Evolutionary conservation across 1,284 basidiomycete genomes (phyloP).

Genomic region (Trametes sp.): DNA sequence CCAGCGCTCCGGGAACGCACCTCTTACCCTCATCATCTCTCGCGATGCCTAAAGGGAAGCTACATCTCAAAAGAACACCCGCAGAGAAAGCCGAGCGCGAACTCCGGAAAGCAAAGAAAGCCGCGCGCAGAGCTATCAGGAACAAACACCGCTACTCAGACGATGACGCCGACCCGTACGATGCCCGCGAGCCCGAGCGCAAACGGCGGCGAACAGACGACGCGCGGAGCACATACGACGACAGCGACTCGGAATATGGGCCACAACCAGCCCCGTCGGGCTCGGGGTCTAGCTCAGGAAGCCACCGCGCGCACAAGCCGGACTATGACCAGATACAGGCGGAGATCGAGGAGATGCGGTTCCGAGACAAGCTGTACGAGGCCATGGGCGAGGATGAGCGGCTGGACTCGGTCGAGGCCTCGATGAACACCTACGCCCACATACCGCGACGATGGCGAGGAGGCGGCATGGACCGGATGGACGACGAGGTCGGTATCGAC

Average conservation of each 20-base stretch:
- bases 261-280: slow-evolving; percentile 36
- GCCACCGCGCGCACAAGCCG: slow-evolving; percentile 42
- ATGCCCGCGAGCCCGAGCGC: slow-evolving; percentile 1
- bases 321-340: slow-evolving; percentile 59
- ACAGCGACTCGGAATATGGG: slow-evolving; percentile 39
- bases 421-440: slow-evolving; percentile 71
- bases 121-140: slow-evolving; percentile 51
- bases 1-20: neutral
- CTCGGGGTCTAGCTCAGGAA: slow-evolving; percentile 16
- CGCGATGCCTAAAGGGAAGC: slow-evolving; percentile 49
- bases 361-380: slow-evolving; percentile 73
- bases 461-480: slow-evolving; percentile 44
- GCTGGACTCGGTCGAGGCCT: slow-evolving; percentile 66
- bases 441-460: slow-evolving; percentile 66
- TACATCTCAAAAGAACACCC: slow-evolving; percentile 75
- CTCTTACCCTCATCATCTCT: neutral
- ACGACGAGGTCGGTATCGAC: slow-evolving; percentile 63
- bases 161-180: slow-evolving; percentile 15
- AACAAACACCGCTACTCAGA: slow-evolving; percentile 22
- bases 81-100: slow-evolving; percentile 68
- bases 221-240: slow-evolving; percentile 8
- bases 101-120: slow-evolving; percentile 55
- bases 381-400: slow-evolving; percentile 76
- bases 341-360: slow-evolving; percentile 66
- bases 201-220: slow-evolving; percentile 29